Percentiles rank a stretch among this genome's conserved stretches.
These are phyloP conservation scores for Plasmopara viticola DNA, from an alignment of 352 stramenopile species.

Conservation along the genomic window DNA sequence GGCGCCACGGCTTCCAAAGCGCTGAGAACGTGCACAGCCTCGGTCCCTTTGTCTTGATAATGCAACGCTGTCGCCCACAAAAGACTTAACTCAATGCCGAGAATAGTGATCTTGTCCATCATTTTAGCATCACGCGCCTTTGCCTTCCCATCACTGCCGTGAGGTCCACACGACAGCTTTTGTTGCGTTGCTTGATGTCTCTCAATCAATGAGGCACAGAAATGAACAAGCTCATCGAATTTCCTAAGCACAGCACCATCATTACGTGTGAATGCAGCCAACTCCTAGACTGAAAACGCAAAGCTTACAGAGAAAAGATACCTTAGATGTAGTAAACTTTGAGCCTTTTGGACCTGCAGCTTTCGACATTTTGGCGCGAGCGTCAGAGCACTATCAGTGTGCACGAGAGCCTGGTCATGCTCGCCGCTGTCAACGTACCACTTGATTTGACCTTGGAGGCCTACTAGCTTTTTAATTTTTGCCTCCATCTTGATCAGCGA, in stretches of 20 bases:
- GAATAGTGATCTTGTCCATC: conserved; percentile 35
- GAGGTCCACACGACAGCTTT: conserved; percentile 2
- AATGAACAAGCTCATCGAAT: conserved; percentile 40
- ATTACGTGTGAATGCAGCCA: conserved; percentile 1
- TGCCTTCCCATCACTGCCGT: conserved; percentile 2
- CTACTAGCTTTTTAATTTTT: conserved; percentile 41
- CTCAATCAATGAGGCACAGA: conserved; percentile 44
- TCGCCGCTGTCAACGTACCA: conserved; percentile 47
- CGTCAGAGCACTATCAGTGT: conserved; percentile 43
- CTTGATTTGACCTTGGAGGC: conserved; percentile 48
- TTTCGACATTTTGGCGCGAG: conserved; percentile 46
- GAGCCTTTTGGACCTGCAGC: conserved; percentile 59
- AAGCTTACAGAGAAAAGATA: conserved; percentile 20
- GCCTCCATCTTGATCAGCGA: conserved; percentile 52
- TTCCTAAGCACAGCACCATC: conserved; percentile 31
- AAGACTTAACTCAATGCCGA: conserved; percentile 63
- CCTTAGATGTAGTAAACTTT: conserved; percentile 60
- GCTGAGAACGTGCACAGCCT: conserved; percentile 45
- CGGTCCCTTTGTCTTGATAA: conserved; percentile 63
- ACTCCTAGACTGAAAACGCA: not conserved
- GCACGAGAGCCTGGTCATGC: conserved; percentile 34
- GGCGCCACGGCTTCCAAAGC: conserved; percentile 58
- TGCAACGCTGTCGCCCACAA: conserved; percentile 56
- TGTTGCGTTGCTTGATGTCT: conserved; percentile 33
- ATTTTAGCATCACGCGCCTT: conserved; percentile 12